Base-by-base conservation (phyloP, 2,329 filamentous ascomycete species). In the Nothopassalora personata region DNA sequence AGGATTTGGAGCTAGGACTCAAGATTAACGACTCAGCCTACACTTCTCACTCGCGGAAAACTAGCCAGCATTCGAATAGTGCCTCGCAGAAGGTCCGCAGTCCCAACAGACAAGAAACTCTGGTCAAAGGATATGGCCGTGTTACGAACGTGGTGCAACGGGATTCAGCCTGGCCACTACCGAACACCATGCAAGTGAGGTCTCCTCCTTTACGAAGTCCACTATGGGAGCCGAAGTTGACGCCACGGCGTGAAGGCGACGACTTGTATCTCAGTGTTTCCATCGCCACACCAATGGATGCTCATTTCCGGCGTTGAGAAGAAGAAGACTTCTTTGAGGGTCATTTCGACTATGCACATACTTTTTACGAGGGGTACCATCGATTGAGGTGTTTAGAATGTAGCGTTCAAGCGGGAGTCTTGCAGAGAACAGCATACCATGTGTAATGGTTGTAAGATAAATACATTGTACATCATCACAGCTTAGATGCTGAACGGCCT, bases 241-340 rank as follows among this genome's bases (percentile, higher is more conserved):
- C 87, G 49, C 87, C 87, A 2, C 86, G 84, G 58, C 76, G 85
- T 60, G 79, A 84, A 52, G 87, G 87, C 0, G 83, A 86, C 28
- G 86, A 89, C 69, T 68, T 90, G 60, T 86, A 82, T 45, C 68
- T 80, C 47, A 71, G 70, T 34, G 77, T 80, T 7, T 68, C 66
- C 19, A 56, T 70, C 39, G 68, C 63, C 39, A 68, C 66, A 54
- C 66, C 69, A 13, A 54, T 57, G 50, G 28, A 56, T 10, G 55
- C 53, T 27, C 57, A 60, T 19, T 66, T 62, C 59, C 51, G 48
- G 10, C 48, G 15, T 46, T 47, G 39, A 49, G 1, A 31, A 51
- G 23, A 23, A 23, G 23, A 23, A 23, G 23, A 23, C 23, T 23
- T 23, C 23, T 23, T 23, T 23, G 23, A 23, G 2, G 23, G 23